Evolutionary conservation across 2,329 filamentous ascomycete species (phyloP).

Genomic region (Colletotrichum sojae): DNA sequence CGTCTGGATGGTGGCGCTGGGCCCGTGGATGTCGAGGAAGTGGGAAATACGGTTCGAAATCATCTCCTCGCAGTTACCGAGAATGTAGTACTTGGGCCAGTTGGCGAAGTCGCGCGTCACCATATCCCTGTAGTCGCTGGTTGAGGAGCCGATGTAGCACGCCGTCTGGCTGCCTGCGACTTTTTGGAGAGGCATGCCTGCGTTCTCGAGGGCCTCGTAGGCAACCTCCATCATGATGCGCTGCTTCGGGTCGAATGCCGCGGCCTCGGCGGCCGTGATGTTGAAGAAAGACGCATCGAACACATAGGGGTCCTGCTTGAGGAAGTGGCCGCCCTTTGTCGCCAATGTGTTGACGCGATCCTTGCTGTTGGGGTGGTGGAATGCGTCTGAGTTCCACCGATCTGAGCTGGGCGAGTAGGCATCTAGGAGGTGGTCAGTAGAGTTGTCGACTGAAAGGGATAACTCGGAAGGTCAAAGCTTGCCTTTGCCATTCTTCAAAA

Average conservation of each 20-base stretch:
- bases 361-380: constrained; percentile 23
- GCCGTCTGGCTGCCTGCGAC: constrained; percentile 17
- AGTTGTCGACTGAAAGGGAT: no score
- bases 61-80: constrained; percentile 52
- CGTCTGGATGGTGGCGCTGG: constrained; percentile 65
- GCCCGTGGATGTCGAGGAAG: constrained; percentile 61
- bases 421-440: not conserved
- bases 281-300: constrained; percentile 59
- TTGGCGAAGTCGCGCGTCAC: constrained; percentile 44
- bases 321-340: constrained; percentile 45
- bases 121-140: constrained; percentile 47
- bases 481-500: constrained; percentile 47
- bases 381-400: constrained; percentile 14
- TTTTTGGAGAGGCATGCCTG: constrained; percentile 33
- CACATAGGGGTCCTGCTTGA: constrained; percentile 44
- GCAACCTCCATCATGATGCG: constrained; percentile 43
- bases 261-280: constrained; percentile 55
- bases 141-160: constrained; percentile 27
- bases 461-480: not conserved
- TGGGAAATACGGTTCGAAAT: constrained; percentile 62
- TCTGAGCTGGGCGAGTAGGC: constrained; percentile 7
- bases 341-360: constrained; percentile 15
- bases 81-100: constrained; percentile 55
- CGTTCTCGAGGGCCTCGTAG: constrained; percentile 44
- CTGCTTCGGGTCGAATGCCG: constrained; percentile 47